A percentile compares a stretch with the other conserved stretches of the same genome.
Evolutionary conservation across 805 yeast genomes (phyloP).

Genomic region (Saccharomycopsis lassenensis): DNA sequence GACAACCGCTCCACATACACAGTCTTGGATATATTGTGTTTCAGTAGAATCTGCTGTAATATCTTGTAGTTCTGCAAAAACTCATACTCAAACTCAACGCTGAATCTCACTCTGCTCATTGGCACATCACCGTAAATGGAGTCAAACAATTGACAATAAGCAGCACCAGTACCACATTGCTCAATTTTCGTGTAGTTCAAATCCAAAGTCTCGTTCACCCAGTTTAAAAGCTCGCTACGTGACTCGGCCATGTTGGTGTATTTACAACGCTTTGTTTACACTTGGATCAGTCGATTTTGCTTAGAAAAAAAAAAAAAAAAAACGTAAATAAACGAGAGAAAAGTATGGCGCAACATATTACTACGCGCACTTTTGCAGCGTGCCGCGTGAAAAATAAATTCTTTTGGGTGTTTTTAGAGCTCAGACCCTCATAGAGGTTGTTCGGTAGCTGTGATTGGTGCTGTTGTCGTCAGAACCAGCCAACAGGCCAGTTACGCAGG

Average conservation of each 20-base stretch:
- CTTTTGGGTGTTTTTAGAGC: too few species aligned
- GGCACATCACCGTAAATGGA: constrained; percentile 77
- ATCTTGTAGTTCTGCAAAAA: constrained; percentile 73
- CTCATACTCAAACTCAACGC: constrained; percentile 64
- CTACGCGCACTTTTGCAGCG: too few species aligned
- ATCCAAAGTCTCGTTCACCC: constrained; percentile 70
- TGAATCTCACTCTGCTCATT: constrained; percentile 64
- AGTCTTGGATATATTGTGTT: constrained; percentile 57
- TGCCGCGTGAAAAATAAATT: too few species aligned
- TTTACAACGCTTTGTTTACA: too few species aligned
- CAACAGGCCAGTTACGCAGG: too few species aligned
- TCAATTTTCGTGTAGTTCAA: constrained; percentile 69
- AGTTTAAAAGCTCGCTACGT: constrained; percentile 68
- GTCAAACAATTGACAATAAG: constrained; percentile 86
- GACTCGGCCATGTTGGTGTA: constrained; percentile 81
- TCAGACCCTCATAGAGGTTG: too few species aligned
- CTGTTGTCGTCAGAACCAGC: too few species aligned
- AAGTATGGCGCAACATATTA: too few species aligned
- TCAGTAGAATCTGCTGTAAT: constrained; percentile 68
- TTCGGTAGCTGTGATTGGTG: too few species aligned
- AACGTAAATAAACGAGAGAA: too few species aligned
- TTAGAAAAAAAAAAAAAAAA: too few species aligned
- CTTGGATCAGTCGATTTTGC: too few species aligned
- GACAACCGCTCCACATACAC: constrained; percentile 74
- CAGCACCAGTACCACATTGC: constrained; percentile 93